Percentiles rank a stretch among this genome's conserved stretches.
Conservation (phyloP, 164 flowering plant genomes). For the Magnolia kwangsiensis region DNA sequence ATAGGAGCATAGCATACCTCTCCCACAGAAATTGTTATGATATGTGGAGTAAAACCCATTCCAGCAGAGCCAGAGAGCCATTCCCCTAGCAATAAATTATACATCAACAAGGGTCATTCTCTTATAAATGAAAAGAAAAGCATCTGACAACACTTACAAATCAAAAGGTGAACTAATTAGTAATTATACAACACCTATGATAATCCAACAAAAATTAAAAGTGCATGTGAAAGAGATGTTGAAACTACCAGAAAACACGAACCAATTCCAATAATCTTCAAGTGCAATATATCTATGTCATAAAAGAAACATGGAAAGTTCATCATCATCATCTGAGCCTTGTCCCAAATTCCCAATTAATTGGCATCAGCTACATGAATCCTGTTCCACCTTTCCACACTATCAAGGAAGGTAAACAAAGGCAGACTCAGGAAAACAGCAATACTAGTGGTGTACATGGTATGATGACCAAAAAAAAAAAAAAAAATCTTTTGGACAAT, state of each 20-base stretch:
- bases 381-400: not conserved
- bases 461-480: no score
- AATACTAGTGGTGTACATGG: no score
- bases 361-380: not conserved
- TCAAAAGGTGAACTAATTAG: not conserved
- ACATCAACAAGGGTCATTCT: slow-evolving; percentile 3
- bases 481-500: no score
- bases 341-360: not conserved
- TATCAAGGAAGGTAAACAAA: not conserved
- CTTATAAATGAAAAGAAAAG: not conserved
- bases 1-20: slow-evolving; percentile 50
- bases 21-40: slow-evolving; percentile 68
- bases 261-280: not conserved
- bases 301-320: no score
- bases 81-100: slow-evolving; percentile 50
- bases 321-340: not conserved
- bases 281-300: no score
- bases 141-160: not conserved
- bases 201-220: not conserved
- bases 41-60: slow-evolving; percentile 82
- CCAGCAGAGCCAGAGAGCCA: slow-evolving; percentile 78
- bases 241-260: not conserved
- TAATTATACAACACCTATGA: not conserved
- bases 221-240: not conserved
- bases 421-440: no score